Evolutionary conservation across 1,284 basidiomycete genomes (phyloP), one percentile per base, ranked within the genome.

Genomic region (Chondrostereum purpureum): DNA sequence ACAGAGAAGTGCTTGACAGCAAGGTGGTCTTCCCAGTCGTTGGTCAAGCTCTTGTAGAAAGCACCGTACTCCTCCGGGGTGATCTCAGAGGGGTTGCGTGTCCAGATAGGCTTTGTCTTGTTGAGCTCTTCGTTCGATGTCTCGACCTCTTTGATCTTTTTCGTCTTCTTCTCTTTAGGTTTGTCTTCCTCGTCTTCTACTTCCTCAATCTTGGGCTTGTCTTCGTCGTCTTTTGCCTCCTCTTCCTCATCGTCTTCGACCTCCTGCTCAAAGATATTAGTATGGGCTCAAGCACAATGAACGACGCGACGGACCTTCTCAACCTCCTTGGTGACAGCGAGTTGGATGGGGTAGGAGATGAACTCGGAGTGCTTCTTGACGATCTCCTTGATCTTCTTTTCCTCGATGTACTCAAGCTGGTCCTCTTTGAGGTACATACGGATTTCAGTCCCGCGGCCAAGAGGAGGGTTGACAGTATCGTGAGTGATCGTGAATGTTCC

Each of bases 301-400:
- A 16, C n/a, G 10, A 52, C 19, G 8, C 14, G 10, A 65, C 75
- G 20, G 49, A 83, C 87, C 85, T 92, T 94, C 78, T 99, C 96
- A 50, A 96, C 91, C 77, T 99, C 95, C 83, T 99, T 99, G 65
- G 92, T 93, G 54, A 97, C 93, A 45, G 92, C 92, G 56, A 99
- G 83, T 69, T 99, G 94, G 63, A 99, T 99, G 55, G 95, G 96
- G 78, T 99, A 99, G 41, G 95, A 98, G 74, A 99, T 99, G 78
- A 99, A 99, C 75, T 99, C 95, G 62, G 96, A 99, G 82, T 99
- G 96, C 81, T 99, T 99, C 84, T 99, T 99, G 68, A 99, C 95
- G 56, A 96, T 92, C 59, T 99, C 96, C 77, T 95, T 95, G 81
- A 99, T 93, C 68, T 84, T 85, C 81, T 97, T 97, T 81, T 99